These are phyloP conservation scores for Penicillium atrosanguineum DNA, from an alignment of 495 filamentous ascomycete genomes.

Conservation along the genomic window DNA sequence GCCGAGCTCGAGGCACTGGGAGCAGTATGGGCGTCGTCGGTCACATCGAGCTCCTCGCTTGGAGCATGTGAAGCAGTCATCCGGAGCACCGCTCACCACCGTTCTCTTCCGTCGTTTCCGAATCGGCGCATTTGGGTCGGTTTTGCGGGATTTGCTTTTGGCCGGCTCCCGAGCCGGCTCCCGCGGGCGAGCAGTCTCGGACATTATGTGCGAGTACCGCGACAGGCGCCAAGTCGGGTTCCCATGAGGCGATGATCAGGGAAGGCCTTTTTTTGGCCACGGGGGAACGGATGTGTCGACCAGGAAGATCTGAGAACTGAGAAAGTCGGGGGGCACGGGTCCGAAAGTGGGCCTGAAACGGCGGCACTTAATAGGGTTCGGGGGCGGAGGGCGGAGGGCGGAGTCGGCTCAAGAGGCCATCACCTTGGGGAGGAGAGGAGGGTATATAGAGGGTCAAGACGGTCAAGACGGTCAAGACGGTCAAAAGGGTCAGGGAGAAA, in stretches of 20 bases:
- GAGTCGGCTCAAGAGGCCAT: background rate
- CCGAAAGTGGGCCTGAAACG: background rate
- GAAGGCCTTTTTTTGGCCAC: background rate
- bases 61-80: conserved; percentile 94
- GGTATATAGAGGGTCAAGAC: conserved; percentile 5
- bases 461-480: background rate
- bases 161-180: conserved; percentile 14
- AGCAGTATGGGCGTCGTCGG: conserved; percentile 89
- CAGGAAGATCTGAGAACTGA: conserved; percentile 8
- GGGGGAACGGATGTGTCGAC: background rate
- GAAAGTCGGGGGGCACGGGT: background rate
- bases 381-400: background rate
- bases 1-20: conserved; percentile 85
- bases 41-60: conserved; percentile 84
- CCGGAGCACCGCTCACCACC: conserved; percentile 81
- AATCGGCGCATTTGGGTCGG: conserved; percentile 21
- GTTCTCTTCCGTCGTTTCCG: conserved; percentile 87
- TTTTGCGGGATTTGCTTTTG: conserved; percentile 28
- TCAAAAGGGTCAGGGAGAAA: conserved; percentile 4
- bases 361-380: background rate
- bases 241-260: conserved; percentile 10
- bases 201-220: conserved; percentile 15
- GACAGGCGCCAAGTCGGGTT: conserved; percentile 11
- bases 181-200: conserved; percentile 14
- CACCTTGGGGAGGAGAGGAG: background rate